Evolutionary conservation across 2,329 filamentous ascomycete genomes (phyloP), one percentile per base, ranked within the genome.

Genomic region (Aquanectria penicillioides): DNA sequence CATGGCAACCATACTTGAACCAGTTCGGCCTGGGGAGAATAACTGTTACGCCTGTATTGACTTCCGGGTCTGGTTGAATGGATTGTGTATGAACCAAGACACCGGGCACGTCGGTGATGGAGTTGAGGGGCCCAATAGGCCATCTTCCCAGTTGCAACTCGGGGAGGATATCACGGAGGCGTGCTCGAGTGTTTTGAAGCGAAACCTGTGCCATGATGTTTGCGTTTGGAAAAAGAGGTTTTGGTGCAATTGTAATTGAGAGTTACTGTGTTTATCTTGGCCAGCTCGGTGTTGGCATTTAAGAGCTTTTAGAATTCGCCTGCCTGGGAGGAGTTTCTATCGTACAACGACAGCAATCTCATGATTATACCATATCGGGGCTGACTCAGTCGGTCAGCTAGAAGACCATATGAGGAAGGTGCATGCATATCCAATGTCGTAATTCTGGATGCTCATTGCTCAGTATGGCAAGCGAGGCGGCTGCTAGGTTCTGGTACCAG

Each of bases 41-140:
- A 31, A 78, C 77, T 2, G 82, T 85, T 10, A 84, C 75, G 44
- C 82, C 82, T 0, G 81, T 83, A 63, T 83, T 82, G 59, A 82
- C 74, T 22, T 71, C 64, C 6, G 68, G 67, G 33, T 77, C 68
- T 18, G 69, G 61, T 25, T 74, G 73, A 33, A 83, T 76, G 7
- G 80, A 79, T 55, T 80, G 74, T 0, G 79, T 81, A 57, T 81
- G 73, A 4, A 80, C 79, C 3, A 78, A 74, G 8, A 84, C 80
- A 1, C 80, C 81, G 5, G 79, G 73, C 12, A 84, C 80, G 59
- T 84, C 82, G 18, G 82, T 84, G 23, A 84, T 73, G 54, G 80
- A 81, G 68, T 84, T 84, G 18, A 81, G 77, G 5, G 73, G 72
- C 0, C 81, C 81, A 0, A 80, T 69, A 3, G 70, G 66, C 75